These are phyloP conservation scores for Colletotrichum orchidophilum DNA, from an alignment of 2,329 filamentous ascomycete species.

Conservation along the genomic window DNA sequence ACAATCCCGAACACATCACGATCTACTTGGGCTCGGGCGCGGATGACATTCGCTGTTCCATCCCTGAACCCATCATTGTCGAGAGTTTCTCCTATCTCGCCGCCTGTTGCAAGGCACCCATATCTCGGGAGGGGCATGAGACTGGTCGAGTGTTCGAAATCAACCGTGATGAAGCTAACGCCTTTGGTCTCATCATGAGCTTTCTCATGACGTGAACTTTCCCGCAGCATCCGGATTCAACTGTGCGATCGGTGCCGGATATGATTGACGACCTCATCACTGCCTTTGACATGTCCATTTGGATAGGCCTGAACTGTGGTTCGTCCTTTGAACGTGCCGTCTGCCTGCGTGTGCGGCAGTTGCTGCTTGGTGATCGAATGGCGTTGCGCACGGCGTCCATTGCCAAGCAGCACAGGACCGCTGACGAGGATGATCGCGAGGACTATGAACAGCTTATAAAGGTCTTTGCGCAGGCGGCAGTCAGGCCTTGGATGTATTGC, in stretches of 20 bases:
- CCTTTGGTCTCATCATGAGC: slow-evolving; percentile 5
- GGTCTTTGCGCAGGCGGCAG: slow-evolving; percentile 15
- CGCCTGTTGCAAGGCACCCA: too few relatives aligned
- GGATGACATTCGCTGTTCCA: not conserved
- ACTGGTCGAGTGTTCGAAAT: not conserved
- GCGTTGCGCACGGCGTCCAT: not conserved
- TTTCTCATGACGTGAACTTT: slow-evolving; percentile 20
- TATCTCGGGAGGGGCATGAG: too few relatives aligned
- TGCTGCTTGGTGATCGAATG: slow-evolving; percentile 8
- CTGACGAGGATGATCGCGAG: not conserved
- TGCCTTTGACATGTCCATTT: not conserved
- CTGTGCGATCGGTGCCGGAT: not conserved
- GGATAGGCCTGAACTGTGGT: not conserved
- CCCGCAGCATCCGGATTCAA: not conserved
- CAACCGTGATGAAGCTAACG: not conserved
- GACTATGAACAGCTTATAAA: not conserved
- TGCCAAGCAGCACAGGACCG: not conserved
- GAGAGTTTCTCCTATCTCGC: too few relatives aligned
- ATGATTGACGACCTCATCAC: slow-evolving; percentile 8
- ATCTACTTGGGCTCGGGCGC: not conserved
- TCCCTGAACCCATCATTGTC: slow-evolving; percentile 1
- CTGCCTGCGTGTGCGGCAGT: slow-evolving; percentile 14
- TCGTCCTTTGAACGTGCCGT: not conserved
- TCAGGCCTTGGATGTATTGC: slow-evolving; percentile 20
- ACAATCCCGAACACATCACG: slow-evolving; percentile 12